Conservation (phyloP, 2,329 filamentous ascomycete genomes). For the Pseudonectria foliicola region DNA sequence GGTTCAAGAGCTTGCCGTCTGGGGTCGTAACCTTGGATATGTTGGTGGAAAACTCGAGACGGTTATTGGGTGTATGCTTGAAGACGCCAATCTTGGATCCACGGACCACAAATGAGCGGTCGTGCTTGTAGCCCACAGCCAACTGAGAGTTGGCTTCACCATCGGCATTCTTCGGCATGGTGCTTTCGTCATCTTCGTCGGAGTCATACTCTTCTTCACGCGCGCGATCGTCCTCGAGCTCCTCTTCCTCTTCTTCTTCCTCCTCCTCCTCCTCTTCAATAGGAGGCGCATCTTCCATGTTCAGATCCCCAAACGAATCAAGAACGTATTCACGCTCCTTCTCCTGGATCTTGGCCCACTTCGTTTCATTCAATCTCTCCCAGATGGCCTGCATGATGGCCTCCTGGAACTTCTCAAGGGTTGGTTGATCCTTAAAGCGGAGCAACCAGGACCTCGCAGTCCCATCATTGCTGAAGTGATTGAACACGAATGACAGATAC, state of each 20-base stretch:
- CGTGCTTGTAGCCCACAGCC: slow-evolving; percentile 93
- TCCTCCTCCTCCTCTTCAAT: slow-evolving; percentile 40
- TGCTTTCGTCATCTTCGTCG: slow-evolving; percentile 66
- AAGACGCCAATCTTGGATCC: slow-evolving; percentile 98
- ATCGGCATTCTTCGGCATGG: slow-evolving; percentile 65
- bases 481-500: slow-evolving; percentile 98
- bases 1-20: slow-evolving; percentile 78
- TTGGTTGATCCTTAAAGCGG: slow-evolving; percentile 77
- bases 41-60: slow-evolving; percentile 91
- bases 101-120: slow-evolving; percentile 92
- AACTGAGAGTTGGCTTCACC: slow-evolving; percentile 88
- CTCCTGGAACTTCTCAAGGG: slow-evolving; percentile 82
- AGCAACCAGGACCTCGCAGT: slow-evolving; percentile 93
- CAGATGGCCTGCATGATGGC: slow-evolving; percentile 92
- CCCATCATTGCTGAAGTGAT: slow-evolving; percentile 83
- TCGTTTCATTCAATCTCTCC: slow-evolving; percentile 91
- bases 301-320: slow-evolving; percentile 90
- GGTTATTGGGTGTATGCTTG: slow-evolving; percentile 89
- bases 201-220: slow-evolving; percentile 61
- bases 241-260: slow-evolving; percentile 47
- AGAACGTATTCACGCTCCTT: slow-evolving; percentile 90
- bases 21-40: slow-evolving; percentile 94
- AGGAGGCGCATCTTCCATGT: slow-evolving; percentile 68
- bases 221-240: slow-evolving; percentile 55
- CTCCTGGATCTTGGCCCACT: slow-evolving; percentile 90